Conservation (phyloP, 345 rosid species). For the Gossypium mustelinum region DNA sequence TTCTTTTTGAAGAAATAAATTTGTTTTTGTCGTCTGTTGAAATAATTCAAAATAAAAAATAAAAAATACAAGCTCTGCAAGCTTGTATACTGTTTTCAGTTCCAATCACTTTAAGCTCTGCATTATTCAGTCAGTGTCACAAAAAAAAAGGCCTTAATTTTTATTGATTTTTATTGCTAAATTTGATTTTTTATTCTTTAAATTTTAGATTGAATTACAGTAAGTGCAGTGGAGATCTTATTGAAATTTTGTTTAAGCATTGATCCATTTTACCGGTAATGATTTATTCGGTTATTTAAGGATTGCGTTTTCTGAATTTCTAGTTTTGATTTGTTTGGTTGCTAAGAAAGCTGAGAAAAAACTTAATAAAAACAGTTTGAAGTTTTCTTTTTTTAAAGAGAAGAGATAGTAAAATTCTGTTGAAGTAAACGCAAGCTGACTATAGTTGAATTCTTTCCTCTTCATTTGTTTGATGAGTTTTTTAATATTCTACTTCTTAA, state of each 20-base stretch:
- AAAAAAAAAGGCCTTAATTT: background rate
- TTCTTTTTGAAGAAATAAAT: background rate
- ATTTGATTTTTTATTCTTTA: background rate
- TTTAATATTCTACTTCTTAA: background rate
- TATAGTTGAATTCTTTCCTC: background rate
- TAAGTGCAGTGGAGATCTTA: background rate
- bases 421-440: background rate
- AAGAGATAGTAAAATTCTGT: background rate
- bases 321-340: constrained; percentile 20
- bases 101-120: no score
- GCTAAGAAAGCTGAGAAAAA: constrained; percentile 14
- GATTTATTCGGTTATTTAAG: background rate
- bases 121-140: background rate
- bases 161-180: background rate
- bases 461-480: background rate
- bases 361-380: background rate
- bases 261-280: constrained; percentile 5
- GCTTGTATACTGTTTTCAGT: no score
- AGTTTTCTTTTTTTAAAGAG: background rate
- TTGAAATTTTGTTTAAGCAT: background rate
- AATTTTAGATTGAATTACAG: background rate
- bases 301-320: constrained; percentile 5
- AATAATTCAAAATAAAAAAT: background rate
- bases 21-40: background rate
- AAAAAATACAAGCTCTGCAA: background rate